phyloP scores from a whole-genome alignment of 2,329 filamentous ascomycete genomes.

The Trichocomaceae sp. region DNA sequence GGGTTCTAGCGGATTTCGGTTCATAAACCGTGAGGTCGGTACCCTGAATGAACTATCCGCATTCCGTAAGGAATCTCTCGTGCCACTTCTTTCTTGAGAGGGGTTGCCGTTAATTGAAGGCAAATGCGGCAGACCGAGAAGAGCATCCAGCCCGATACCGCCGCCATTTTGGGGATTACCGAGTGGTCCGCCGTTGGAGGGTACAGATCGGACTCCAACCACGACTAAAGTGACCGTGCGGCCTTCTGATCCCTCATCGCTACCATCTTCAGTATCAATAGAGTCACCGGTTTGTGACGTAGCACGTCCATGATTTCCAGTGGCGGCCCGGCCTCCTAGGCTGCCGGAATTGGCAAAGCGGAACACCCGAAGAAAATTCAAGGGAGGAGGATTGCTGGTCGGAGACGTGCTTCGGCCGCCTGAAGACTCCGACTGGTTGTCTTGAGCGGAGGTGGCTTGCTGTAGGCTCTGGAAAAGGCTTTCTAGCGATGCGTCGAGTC shows the following conservation, averaged over 20 bases:
- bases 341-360: conserved; percentile 53
- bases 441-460: conserved; percentile 53
- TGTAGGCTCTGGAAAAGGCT: conserved; percentile 58
- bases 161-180: conserved; percentile 40
- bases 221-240: conserved; percentile 64
- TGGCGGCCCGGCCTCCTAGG: conserved; percentile 21
- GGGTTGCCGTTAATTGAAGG: conserved; percentile 33
- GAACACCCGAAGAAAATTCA: conserved; percentile 65
- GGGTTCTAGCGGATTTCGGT: conserved; percentile 26
- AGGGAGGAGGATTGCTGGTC: conserved; percentile 46
- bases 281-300: conserved; percentile 19
- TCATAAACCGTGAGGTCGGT: conserved; percentile 48
- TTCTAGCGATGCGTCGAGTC: conserved; percentile 56
- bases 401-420: conserved; percentile 29
- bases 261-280: conserved; percentile 37
- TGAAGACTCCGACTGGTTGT: conserved; percentile 33
- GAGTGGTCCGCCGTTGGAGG: conserved; percentile 43
- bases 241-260: conserved; percentile 33
- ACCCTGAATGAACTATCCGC: conserved; percentile 51
- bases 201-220: conserved; percentile 62
- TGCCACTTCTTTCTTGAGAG: conserved; percentile 36
- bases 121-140: conserved; percentile 40
- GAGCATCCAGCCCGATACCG: conserved; percentile 39
- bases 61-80: conserved; percentile 47
- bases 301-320: conserved; percentile 20